phyloP scores from a whole-genome alignment of 1,284 basidiomycete species.

The Taiwanofungus camphoratus region DNA sequence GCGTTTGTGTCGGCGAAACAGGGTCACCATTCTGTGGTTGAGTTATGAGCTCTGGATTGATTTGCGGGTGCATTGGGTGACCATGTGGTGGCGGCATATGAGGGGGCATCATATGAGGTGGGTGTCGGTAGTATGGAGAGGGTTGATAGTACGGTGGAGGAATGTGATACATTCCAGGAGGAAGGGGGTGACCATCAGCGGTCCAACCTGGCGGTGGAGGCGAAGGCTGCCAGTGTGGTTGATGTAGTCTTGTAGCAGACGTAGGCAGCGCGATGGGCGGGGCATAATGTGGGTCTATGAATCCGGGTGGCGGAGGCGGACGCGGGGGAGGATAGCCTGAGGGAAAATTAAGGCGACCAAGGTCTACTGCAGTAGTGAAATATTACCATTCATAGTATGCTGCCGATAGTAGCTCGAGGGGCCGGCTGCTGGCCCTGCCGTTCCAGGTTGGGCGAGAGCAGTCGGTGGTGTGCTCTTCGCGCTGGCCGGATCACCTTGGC shows the following conservation, averaged over 20 bases:
- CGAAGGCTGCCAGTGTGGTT: slow-evolving; percentile 30
- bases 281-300: slow-evolving; percentile 30
- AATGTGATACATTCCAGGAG: slow-evolving; percentile 8
- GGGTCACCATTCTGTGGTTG: slow-evolving; percentile 12
- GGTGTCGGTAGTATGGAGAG: slow-evolving; percentile 44
- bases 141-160: slow-evolving; percentile 36
- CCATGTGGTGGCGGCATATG: slow-evolving; percentile 24
- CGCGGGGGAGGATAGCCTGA: slow-evolving; percentile 19
- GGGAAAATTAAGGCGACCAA: slow-evolving; percentile 1
- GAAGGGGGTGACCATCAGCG: slow-evolving; percentile 12
- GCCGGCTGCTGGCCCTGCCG: slow-evolving; percentile 29
- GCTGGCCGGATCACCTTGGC: slow-evolving; percentile 29
- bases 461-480: slow-evolving; percentile 28
- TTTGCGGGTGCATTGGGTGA: slow-evolving; percentile 17
- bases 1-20: slow-evolving; percentile 9
- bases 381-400: slow-evolving; percentile 43
- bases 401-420: slow-evolving; percentile 58
- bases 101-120: slow-evolving; percentile 21
- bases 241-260: slow-evolving; percentile 43
- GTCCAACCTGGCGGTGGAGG: slow-evolving; percentile 29
- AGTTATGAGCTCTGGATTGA: slow-evolving; percentile 15
- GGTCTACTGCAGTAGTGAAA: slow-evolving; percentile 1
- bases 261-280: slow-evolving; percentile 44
- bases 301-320: slow-evolving; percentile 19
- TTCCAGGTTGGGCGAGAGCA: slow-evolving; percentile 21